phyloP scores from a whole-genome alignment of 2,329 filamentous ascomycete species.

The Graphilbum fragrans region DNA sequence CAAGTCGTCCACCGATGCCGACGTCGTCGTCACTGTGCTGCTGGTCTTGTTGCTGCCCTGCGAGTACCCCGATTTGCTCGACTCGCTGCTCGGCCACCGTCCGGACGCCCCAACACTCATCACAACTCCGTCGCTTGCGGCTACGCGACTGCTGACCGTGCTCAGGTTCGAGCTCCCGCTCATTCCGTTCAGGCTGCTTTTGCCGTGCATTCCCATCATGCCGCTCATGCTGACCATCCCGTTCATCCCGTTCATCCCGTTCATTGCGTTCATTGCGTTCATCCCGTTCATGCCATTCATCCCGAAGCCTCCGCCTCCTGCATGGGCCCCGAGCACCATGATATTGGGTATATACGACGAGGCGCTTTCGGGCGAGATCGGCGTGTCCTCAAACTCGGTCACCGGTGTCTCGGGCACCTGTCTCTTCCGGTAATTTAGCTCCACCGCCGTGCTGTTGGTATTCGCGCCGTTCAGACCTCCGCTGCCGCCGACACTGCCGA shows the following conservation, averaged over 20 bases:
- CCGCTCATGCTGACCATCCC: too few relatives aligned
- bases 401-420: slow-evolving; percentile 79
- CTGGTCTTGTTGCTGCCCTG: slow-evolving; percentile 54
- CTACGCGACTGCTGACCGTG: slow-evolving; percentile 15
- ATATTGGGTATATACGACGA: slow-evolving; percentile 68
- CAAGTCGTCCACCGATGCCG: slow-evolving; percentile 56
- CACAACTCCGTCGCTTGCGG: not conserved
- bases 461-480: not conserved
- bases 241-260: too few relatives aligned
- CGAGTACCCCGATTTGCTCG: slow-evolving; percentile 68
- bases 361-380: slow-evolving; percentile 68
- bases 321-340: slow-evolving; percentile 72
- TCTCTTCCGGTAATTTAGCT: too few relatives aligned
- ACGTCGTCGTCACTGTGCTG: slow-evolving; percentile 63
- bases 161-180: too few relatives aligned
- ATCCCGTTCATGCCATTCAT: too few relatives aligned
- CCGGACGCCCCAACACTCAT: not conserved
- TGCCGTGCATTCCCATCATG: slow-evolving; percentile 48
- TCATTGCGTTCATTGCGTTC: too few relatives aligned
- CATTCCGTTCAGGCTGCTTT: slow-evolving; percentile 21
- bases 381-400: slow-evolving; percentile 88
- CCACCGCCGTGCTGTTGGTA: slow-evolving; percentile 1
- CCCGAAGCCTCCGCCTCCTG: too few relatives aligned
- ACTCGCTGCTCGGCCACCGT: slow-evolving; percentile 73
- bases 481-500: not conserved